Base-by-base conservation (phyloP, 176 grass and related monocot species). In the Elymus sibiricus region DNA sequence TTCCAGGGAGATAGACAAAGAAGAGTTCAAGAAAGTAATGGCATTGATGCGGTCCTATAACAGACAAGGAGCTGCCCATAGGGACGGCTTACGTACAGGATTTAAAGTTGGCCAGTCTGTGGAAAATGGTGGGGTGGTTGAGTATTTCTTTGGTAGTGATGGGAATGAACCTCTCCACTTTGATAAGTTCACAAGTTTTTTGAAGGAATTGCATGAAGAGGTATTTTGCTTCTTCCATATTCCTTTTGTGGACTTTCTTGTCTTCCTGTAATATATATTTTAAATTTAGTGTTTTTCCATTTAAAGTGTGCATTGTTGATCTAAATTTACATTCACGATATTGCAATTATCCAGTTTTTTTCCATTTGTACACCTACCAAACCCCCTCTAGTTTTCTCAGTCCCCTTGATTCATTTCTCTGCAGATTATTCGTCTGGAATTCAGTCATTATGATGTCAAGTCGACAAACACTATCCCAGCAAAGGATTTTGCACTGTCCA, bases 1-100 rank as follows among this genome's bases (percentile, higher is more conserved):
- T 92, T 92, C 84, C 88, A 98, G 97, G 82, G 90, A 92, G 82
- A 98, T 95, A 85, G 94, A 98, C 75, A 92, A 32, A 91, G 90
- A 94, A 64, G 97, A 98, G 87, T 98, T 98, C 84, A 98, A 95
- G 92, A 94, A 95, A 93, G 80, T 98, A 84, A 98, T 98, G 97
- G 84, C 88, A 71, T 83, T 98, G 79, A 94, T 98, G 97, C 91
- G 96, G 55, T 90, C 92, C 42, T 82, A 90, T 71, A 95, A 94
- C 61, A 95, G 97, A 91, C 97, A 98, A 94, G 97, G 96, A 60
- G 86, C 88, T 76, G 70, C 81, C 31, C 93, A 98, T 78, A 94
- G 87, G 61, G 82, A 98, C 91, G 94, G 93, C 43, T 88, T 92
- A 46, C 93, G 96, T n/a, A 49, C 88, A 42, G 90, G 93, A 88